Evolutionary conservation across 192 early-diverging fungal genomes (phyloP).

Genomic region (Backusella circina): DNA sequence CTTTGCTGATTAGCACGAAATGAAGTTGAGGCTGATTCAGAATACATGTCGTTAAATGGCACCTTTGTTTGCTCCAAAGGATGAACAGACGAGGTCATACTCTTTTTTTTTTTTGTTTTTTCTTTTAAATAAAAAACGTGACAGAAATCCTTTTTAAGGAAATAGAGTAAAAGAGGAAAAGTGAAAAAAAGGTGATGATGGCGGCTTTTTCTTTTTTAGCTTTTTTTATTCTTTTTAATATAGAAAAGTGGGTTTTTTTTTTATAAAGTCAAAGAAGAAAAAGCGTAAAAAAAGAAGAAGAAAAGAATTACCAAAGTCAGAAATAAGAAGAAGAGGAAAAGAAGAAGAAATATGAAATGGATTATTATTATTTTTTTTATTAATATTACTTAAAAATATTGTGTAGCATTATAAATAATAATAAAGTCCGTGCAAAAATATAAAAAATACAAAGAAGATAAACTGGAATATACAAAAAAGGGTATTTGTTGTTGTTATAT

Average conservation of each 20-base stretch:
- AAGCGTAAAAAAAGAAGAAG: background rate
- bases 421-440: background rate
- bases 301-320: background rate
- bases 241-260: background rate
- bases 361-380: background rate
- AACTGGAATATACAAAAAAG: background rate
- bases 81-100: constrained; percentile 8
- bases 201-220: background rate
- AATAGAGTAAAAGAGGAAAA: background rate
- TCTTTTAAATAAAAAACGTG: background rate
- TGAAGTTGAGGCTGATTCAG: constrained; percentile 1
- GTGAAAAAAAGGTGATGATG: constrained; percentile 14
- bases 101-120: constrained; percentile 11
- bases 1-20: constrained; percentile 45
- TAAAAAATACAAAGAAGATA: background rate
- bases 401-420: background rate
- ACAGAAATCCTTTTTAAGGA: constrained; percentile 8
- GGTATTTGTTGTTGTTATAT: background rate
- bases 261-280: constrained; percentile 3
- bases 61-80: constrained; percentile 14
- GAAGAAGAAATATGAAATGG: background rate
- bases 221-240: background rate
- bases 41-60: constrained; percentile 8
- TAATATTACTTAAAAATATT: background rate
- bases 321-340: constrained; percentile 21